Evolutionary conservation across 2,329 filamentous ascomycete species (phyloP), one percentile per base, ranked within the genome.

Genomic region (Penicillium nordicum): DNA sequence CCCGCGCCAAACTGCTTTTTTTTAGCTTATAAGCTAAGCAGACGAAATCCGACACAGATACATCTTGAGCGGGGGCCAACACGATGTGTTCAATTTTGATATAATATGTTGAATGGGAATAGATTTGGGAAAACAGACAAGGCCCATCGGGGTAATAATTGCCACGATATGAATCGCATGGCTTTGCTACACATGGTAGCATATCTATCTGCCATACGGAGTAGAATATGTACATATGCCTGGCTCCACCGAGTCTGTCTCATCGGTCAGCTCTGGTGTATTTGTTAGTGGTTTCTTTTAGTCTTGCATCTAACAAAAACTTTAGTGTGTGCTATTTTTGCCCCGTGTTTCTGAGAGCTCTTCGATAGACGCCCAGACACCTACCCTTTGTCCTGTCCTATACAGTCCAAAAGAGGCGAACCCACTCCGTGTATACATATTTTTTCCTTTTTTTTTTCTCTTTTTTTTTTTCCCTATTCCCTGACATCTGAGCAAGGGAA

Each of bases 331-430:
- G 57, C 61, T 63, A 62, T 60, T 63, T 63, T 63, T 53, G 57
- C 58, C 23, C 53, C 41, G 36, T 50, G 45, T 34, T 25, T 50
- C 32, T 41, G 21, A 47, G 50, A 46, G 48, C 23, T 49, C 48
- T 40, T 55, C 30, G 18, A 40, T 46, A 48, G 41, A 46, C 36
- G 45, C 53, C 42, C 36, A 53, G 53, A 34, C 21, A 30, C 6
- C 11, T 37, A 34, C 47, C 11, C 47, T 47, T 51, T 42, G 18
- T 52, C 48, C 38, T 42, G 18, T 52, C 48, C 38, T 47, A 51
- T 58, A 53, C 30, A n/a, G 57, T 57, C 51, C 36, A 55, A 49
- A 60, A 57, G 38, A 62, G 52, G 55, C 57, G 59, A 63, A 59
- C 27, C 36, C 41, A 52, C 44, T 34, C 30, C 9, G 5, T 25